A percentile compares a stretch with the other conserved stretches of the same genome.
These are phyloP conservation scores for Pythium aristosporum DNA, from an alignment of 352 stramenopile species.

Conservation along the genomic window DNA sequence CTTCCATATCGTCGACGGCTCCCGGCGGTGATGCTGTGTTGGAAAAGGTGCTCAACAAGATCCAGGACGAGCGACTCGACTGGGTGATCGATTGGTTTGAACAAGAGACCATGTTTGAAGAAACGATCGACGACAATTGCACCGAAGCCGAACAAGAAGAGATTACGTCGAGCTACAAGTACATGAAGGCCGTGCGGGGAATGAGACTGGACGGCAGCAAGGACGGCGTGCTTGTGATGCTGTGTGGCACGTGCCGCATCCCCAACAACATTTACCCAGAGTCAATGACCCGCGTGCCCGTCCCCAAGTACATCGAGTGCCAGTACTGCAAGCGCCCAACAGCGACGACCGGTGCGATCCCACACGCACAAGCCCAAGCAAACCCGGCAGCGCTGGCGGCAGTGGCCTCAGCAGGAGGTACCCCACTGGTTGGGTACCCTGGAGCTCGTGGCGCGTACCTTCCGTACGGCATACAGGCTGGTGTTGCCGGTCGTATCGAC, in stretches of 20 bases:
- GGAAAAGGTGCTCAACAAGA: conserved; percentile 41
- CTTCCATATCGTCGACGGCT: background rate
- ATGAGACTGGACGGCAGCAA: conserved; percentile 45
- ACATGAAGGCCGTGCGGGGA: conserved; percentile 65
- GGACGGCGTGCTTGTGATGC: conserved; percentile 47
- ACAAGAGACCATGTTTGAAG: conserved; percentile 90
- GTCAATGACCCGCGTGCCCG: conserved; percentile 51
- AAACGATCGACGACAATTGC: conserved; percentile 81
- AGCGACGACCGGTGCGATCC: conserved; percentile 36
- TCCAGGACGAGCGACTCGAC: conserved; percentile 20
- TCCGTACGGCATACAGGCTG: conserved; percentile 8
- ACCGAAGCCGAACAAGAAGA: conserved; percentile 67
- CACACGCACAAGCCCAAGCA: conserved; percentile 21
- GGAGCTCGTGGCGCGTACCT: conserved; percentile 17
- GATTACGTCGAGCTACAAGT: conserved; percentile 66
- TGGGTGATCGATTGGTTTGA: conserved; percentile 87
- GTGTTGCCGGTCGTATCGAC: background rate
- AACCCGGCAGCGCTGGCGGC: conserved; percentile 3
- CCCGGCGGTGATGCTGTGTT: conserved; percentile 58
- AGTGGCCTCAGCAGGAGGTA: background rate
- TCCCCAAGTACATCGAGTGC: conserved; percentile 67
- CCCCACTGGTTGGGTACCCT: background rate
- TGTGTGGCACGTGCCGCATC: conserved; percentile 54
- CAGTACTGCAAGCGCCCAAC: conserved; percentile 55
- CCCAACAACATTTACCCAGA: conserved; percentile 69